Evolutionary conservation across 192 early-diverging fungal genomes (phyloP).

Genomic region (Coemansia umbellata): DNA sequence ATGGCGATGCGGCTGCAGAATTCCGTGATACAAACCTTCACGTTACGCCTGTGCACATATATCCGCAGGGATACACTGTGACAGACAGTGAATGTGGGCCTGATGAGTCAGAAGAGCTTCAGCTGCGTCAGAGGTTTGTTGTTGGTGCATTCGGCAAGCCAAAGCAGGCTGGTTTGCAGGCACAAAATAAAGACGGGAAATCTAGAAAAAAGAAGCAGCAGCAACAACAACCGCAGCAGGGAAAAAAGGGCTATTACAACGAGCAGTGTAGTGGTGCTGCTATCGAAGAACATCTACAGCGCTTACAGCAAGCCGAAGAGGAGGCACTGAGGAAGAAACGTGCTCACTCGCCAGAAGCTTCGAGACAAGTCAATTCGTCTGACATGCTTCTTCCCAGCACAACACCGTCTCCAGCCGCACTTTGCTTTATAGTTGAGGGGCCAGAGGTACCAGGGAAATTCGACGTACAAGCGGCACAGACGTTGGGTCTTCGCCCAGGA

Average conservation of each 20-base stretch:
- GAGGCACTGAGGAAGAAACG: constrained; percentile 30
- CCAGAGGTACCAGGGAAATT: constrained; percentile 79
- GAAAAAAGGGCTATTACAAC: constrained; percentile 30
- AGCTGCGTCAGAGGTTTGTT: constrained; percentile 13
- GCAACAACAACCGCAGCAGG: constrained; percentile 13
- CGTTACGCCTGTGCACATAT: constrained; percentile 61
- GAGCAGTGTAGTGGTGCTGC: constrained; percentile 26
- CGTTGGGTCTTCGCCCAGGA: constrained; percentile 67
- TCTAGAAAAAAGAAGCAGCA: constrained; percentile 11
- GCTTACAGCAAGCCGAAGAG: constrained; percentile 19
- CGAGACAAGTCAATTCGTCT: constrained; percentile 2
- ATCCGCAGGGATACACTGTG: constrained; percentile 49
- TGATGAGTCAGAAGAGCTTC: constrained; percentile 24
- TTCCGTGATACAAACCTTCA: constrained; percentile 66
- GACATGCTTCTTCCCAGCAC: constrained; percentile 38
- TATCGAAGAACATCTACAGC: constrained; percentile 28
- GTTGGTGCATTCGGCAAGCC: constrained; percentile 31
- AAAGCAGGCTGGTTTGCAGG: constrained; percentile 1
- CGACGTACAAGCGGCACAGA: constrained; percentile 58
- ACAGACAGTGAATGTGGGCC: constrained; percentile 1
- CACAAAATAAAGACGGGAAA: background rate
- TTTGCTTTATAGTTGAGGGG: constrained; percentile 74
- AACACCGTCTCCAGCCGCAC: constrained; percentile 45
- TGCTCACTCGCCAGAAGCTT: constrained; percentile 19
- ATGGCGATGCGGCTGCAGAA: constrained; percentile 30